phyloP scores from a whole-genome alignment of 2,329 filamentous ascomycete genomes.

The Aspergillus proliferans region DNA sequence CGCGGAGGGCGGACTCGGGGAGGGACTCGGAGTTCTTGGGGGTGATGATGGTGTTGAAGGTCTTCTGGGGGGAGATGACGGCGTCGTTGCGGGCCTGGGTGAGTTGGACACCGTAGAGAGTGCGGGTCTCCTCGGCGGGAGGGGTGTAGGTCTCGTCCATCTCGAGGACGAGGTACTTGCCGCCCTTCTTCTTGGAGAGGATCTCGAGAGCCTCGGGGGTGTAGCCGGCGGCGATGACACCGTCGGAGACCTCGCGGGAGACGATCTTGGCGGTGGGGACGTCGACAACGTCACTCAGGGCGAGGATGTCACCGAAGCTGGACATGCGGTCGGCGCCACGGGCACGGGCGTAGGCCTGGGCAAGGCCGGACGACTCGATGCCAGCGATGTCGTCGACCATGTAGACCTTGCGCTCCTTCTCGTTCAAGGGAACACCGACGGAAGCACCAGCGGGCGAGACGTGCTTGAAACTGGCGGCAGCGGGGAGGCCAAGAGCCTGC shows the following conservation, averaged over 20 bases:
- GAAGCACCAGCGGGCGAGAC: constrained; percentile 94
- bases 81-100: constrained; percentile 91
- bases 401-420: constrained; percentile 92
- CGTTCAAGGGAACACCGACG: constrained; percentile 78
- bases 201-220: constrained; percentile 80
- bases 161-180: constrained; percentile 91
- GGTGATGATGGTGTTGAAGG: constrained; percentile 78
- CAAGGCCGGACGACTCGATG: constrained; percentile 76
- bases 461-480: constrained; percentile 97
- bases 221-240: constrained; percentile 87
- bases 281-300: constrained; percentile 84
- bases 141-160: constrained; percentile 86
- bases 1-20: constrained; percentile 74
- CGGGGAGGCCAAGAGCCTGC: constrained; percentile 76
- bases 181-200: constrained; percentile 95
- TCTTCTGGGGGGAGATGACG: constrained; percentile 69
- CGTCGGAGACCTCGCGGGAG: constrained; percentile 94
- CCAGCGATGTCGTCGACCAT: constrained; percentile 95
- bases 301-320: constrained; percentile 95
- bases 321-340: constrained; percentile 97
- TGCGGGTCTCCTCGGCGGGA: constrained; percentile 67
- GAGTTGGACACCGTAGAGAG: constrained; percentile 83
- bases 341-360: constrained; percentile 92
- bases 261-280: constrained; percentile 94
- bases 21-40: constrained; percentile 71